Conservation (phyloP, 148 eudicot species). For the Heliosperma pusillum region DNA sequence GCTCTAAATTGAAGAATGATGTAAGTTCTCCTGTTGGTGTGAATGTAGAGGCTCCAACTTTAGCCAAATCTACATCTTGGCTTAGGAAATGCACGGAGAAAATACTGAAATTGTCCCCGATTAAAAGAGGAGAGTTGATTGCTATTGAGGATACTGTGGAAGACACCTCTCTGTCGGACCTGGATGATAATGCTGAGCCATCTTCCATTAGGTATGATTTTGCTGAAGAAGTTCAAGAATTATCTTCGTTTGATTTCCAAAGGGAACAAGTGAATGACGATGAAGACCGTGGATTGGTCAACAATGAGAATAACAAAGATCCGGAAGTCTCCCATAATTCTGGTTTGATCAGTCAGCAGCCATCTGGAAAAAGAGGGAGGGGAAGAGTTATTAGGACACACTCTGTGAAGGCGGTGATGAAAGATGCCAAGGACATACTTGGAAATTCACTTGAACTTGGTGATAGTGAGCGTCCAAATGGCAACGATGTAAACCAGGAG, state of each 20-base stretch:
- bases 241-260: constrained; percentile 48
- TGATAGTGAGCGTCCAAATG: constrained; percentile 43
- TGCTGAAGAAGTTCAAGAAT: constrained; percentile 45
- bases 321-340: constrained; percentile 51
- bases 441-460: constrained; percentile 39
- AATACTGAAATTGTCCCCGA: constrained; percentile 68
- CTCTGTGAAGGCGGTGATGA: constrained; percentile 43
- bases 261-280: constrained; percentile 31
- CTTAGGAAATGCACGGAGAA: constrained; percentile 78
- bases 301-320: constrained; percentile 31
- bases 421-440: constrained; percentile 44
- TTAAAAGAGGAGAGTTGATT: constrained; percentile 51
- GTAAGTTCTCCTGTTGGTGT: constrained; percentile 38
- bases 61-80: constrained; percentile 74
- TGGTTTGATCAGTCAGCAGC: constrained; percentile 33
- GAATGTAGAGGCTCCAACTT: constrained; percentile 42
- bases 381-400: constrained; percentile 34
- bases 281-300: constrained; percentile 39
- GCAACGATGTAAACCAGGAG: constrained; percentile 47
- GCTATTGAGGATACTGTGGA: constrained; percentile 29
- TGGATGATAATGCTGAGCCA: constrained; percentile 29
- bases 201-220: constrained; percentile 33
- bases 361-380: constrained; percentile 39
- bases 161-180: constrained; percentile 22
- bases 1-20: constrained; percentile 35